phyloP scores from a whole-genome alignment of 345 rosid genomes.

The Citrus sinensis region DNA sequence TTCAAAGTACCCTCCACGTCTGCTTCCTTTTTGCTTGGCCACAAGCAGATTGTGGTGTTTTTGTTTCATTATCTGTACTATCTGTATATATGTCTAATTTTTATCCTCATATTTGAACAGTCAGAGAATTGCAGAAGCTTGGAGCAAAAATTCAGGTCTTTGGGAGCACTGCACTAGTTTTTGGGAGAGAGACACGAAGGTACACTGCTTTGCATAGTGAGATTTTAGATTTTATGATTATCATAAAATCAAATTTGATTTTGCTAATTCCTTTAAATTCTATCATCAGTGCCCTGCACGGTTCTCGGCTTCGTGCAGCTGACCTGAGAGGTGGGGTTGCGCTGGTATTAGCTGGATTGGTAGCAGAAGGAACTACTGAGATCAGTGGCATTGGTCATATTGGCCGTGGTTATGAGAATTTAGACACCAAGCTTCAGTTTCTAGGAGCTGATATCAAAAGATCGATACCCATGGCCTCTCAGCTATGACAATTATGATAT shows the following conservation, averaged over 20 bases:
- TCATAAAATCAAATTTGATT: not conserved
- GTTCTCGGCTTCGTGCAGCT: constrained; percentile 18
- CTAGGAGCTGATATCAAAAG: constrained; percentile 28
- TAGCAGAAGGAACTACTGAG: constrained; percentile 30
- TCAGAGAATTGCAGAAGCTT: constrained; percentile 25
- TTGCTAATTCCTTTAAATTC: not conserved
- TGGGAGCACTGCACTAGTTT: constrained; percentile 23
- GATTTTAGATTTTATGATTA: not conserved
- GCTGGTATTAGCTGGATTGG: constrained; percentile 25
- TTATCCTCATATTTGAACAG: constrained; percentile 1
- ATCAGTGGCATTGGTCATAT: constrained; percentile 21
- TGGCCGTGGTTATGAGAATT: constrained; percentile 26
- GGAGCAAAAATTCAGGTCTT: constrained; percentile 28
- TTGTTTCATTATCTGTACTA: not conserved
- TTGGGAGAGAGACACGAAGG: constrained; percentile 19
- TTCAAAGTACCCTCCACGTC: not conserved
- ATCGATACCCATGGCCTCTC: not conserved
- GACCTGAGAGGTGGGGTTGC: constrained; percentile 31
- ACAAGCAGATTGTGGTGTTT: not conserved
- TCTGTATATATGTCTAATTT: not conserved
- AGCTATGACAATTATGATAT: not conserved
- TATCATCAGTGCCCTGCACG: constrained; percentile 12
- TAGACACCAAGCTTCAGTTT: constrained; percentile 23
- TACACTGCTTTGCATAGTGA: not conserved
- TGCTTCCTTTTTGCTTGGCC: not conserved